phyloP scores from a whole-genome alignment of 2,329 filamentous ascomycete genomes.

The Sarocladium brachiariae region DNA sequence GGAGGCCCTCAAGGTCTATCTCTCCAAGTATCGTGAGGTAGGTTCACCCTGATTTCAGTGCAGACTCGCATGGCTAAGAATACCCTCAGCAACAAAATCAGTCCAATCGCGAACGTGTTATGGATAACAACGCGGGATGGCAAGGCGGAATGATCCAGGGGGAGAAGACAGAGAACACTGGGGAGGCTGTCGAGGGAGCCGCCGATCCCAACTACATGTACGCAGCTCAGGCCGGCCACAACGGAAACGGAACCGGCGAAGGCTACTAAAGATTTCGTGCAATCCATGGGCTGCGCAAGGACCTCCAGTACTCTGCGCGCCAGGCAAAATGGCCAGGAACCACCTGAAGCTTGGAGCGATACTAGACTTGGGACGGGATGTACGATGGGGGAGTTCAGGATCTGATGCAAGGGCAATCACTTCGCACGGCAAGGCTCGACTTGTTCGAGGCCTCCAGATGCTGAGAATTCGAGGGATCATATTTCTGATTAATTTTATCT shows the following conservation, averaged over 20 bases:
- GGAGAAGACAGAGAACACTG: slow-evolving; percentile 33
- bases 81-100: slow-evolving; percentile 32
- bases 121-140: slow-evolving; percentile 26
- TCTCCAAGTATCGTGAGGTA: slow-evolving; percentile 97
- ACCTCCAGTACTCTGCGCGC: not conserved
- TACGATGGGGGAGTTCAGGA: slow-evolving; percentile 9
- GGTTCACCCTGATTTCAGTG: slow-evolving; percentile 31
- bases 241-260: slow-evolving; percentile 47
- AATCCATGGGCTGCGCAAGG: not conserved
- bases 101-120: slow-evolving; percentile 31
- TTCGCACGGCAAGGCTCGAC: not conserved
- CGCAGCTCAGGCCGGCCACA: slow-evolving; percentile 47
- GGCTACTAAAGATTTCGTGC: slow-evolving; percentile 34
- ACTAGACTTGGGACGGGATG: too few relatives aligned
- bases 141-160: slow-evolving; percentile 24
- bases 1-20: slow-evolving; percentile 95
- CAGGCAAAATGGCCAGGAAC: too few relatives aligned
- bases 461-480: not conserved
- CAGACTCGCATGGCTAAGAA: not conserved
- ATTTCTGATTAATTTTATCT: not conserved
- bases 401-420: not conserved
- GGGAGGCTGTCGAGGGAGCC: slow-evolving; percentile 39
- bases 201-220: slow-evolving; percentile 45
- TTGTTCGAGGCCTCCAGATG: not conserved
- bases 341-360: too few relatives aligned